Evolutionary conservation across 805 yeast genomes (phyloP).

Genomic region (Cyberlindnera euphorbiae): DNA sequence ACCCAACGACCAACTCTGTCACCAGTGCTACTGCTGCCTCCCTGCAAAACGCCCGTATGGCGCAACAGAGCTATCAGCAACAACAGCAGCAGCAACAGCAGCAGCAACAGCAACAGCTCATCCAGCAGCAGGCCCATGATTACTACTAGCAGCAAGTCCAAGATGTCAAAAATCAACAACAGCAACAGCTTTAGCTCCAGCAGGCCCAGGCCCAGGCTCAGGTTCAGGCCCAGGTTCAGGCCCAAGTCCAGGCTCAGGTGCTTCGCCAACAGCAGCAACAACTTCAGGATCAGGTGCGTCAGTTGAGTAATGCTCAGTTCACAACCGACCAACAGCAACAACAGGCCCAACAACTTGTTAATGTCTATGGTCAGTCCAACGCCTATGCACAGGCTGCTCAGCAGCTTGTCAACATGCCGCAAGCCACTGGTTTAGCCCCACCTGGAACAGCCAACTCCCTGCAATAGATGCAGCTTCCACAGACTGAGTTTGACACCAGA

Average conservation of each 20-base stretch:
- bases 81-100: conserved; percentile 20
- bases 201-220: too few species aligned
- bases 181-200: too few species aligned
- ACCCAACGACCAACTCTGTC: conserved; percentile 17
- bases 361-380: conserved; percentile 2
- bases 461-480: conserved; percentile 24
- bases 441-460: conserved; percentile 14
- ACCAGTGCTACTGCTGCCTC: conserved; percentile 17
- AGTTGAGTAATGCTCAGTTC: conserved; percentile 3
- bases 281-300: conserved; percentile 10
- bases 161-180: too few species aligned
- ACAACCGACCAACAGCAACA: too few species aligned
- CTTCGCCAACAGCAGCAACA: conserved; percentile 9
- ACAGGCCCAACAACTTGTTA: conserved; percentile 1
- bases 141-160: too few species aligned
- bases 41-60: conserved; percentile 22
- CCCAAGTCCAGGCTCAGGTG: too few species aligned
- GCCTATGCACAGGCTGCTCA: conserved; percentile 14
- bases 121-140: too few species aligned
- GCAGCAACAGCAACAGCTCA: conserved; percentile 10
- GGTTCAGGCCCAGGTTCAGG: too few species aligned
- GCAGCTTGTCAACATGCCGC: conserved; percentile 22
- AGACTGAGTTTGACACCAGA: conserved; percentile 21
- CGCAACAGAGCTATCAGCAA: conserved; percentile 15
- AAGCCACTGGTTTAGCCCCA: conserved; percentile 11